Base-by-base conservation (phyloP, 2,329 filamentous ascomycete genomes). In the Alternaria sp. region DNA sequence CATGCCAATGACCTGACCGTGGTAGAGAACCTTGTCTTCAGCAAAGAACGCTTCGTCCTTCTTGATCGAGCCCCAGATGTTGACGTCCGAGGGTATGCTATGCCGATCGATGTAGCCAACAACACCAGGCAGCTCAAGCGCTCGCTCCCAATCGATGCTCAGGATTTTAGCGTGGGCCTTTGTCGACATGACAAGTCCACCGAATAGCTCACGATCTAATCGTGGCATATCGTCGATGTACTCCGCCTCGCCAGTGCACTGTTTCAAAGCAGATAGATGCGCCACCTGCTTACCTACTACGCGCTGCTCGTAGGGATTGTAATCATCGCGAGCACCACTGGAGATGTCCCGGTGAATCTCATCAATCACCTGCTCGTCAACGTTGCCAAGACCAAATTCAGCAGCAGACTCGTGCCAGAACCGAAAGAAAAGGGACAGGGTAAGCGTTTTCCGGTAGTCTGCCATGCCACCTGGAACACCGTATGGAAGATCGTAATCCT, bases 391-490 rank as follows among this genome's bases (percentile, higher is more conserved):
- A 82, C 72, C 83, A 1, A 96, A 79, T 15, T 86, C 86, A 0
- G 88, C 86, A 37, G 97, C 84, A 0, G 94, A 87, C 62, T 98
- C 94, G 73, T 98, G 92, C 79, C 97, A 97, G 80, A 97, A 98
- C n/a, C 93, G 89, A 80, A 97, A 97, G 81, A 98, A 98, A 82
- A 98, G 94, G 1, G 94, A 92, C 55, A 97, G 83, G 0, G 95
- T 94, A 11, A 98, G 83, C 1, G 94, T 92, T 77, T 94, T 96
- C 28, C 95, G 87, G 76, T 97, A 98, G 2, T 93, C 96, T 0
- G 95, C 94, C 96, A 98, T 98, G 23, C 95, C 95, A 67, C 96
- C 95, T 0, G 94, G 95, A 0, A 98, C 96, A 57, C 92, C 89
- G 72, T 95, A 98, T 3, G 87, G 85, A 33, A 98, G 86, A 74